These are phyloP conservation scores for Thuja plicata DNA, from an alignment of 83 land plant species.

Conservation along the genomic window DNA sequence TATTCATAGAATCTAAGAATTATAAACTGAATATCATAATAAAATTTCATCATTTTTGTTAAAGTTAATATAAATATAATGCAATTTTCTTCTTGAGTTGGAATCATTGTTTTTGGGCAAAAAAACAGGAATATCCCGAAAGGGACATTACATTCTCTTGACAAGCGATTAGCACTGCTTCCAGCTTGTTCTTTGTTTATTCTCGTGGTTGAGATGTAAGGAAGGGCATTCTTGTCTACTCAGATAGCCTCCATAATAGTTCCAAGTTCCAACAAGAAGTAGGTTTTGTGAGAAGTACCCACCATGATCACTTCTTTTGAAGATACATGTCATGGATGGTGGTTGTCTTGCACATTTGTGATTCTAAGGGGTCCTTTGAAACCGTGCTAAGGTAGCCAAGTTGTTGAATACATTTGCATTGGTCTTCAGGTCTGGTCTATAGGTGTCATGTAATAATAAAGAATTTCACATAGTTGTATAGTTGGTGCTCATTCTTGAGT, in stretches of 20 bases:
- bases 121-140: too few species aligned
- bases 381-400: background rate
- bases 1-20: too few species aligned
- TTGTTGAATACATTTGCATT: background rate
- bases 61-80: too few species aligned
- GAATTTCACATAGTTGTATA: background rate
- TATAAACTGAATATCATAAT: too few species aligned
- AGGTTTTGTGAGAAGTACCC: background rate
- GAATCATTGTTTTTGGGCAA: too few species aligned
- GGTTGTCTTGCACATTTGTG: background rate
- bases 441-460: background rate
- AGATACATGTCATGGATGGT: background rate
- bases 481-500: background rate
- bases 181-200: background rate
- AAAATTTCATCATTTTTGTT: too few species aligned
- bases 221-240: background rate
- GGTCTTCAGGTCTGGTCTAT: background rate
- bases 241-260: background rate
- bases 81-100: too few species aligned
- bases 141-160: background rate
- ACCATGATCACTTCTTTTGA: background rate
- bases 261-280: background rate
- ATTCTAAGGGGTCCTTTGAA: background rate
- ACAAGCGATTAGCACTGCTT: background rate
- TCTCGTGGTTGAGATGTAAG: background rate